phyloP scores from a whole-genome alignment of 2,329 filamentous ascomycete species.

The Fusarium hainanense region DNA sequence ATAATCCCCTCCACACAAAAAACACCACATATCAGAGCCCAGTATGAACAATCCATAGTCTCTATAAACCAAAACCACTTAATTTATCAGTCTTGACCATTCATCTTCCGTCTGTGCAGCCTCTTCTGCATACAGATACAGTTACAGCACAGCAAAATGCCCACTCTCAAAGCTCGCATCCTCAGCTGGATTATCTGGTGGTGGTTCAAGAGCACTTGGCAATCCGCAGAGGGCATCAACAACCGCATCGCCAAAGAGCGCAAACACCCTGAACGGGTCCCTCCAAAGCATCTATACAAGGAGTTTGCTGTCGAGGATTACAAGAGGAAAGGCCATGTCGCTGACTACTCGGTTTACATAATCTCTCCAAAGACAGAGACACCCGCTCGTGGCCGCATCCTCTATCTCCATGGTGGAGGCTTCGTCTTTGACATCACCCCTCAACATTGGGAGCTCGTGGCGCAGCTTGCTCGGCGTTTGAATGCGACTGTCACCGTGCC shows the following conservation, averaged over 20 bases:
- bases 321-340: slow-evolving; percentile 21
- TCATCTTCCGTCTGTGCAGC: slow-evolving; percentile 10
- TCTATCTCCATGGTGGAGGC: slow-evolving; percentile 50
- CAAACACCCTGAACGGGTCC: slow-evolving; percentile 32
- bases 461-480: slow-evolving; percentile 45
- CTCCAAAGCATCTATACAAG: slow-evolving; percentile 42
- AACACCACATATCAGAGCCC: slow-evolving; percentile 14
- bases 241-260: slow-evolving; percentile 42
- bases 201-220: slow-evolving; percentile 43
- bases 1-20: slow-evolving; percentile 30
- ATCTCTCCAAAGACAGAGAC: slow-evolving; percentile 48
- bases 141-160: slow-evolving; percentile 35
- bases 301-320: slow-evolving; percentile 45
- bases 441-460: slow-evolving; percentile 47
- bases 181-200: slow-evolving; percentile 46
- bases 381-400: slow-evolving; percentile 44
- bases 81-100: slow-evolving; percentile 1
- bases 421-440: slow-evolving; percentile 47
- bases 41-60: background rate
- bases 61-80: slow-evolving; percentile 6
- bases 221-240: slow-evolving; percentile 41
- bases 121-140: background rate
- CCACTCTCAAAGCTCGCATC: slow-evolving; percentile 44
- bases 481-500: slow-evolving; percentile 49
- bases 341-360: slow-evolving; percentile 43